Conservation (phyloP, 179 eudicot species). For the Drosera spatulata region DNA sequence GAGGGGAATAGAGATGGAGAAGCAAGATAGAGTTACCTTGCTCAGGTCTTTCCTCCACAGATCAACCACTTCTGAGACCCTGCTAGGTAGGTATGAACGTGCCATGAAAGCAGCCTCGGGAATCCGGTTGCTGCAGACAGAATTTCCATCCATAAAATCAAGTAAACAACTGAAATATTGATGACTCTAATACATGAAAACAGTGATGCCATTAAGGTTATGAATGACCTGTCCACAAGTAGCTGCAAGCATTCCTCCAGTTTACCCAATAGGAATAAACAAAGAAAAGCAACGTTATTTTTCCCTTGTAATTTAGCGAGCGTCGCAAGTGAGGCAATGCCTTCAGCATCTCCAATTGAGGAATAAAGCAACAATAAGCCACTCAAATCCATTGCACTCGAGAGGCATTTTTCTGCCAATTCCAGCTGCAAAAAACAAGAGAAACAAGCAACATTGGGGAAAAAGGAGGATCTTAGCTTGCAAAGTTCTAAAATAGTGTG, state of each 20-base stretch:
- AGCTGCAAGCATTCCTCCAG: conserved; percentile 92
- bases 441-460: background rate
- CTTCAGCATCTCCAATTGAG: conserved; percentile 95
- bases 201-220: background rate
- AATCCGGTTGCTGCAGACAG: too few species aligned
- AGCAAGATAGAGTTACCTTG: too few species aligned
- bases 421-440: conserved; percentile 40
- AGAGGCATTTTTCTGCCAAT: conserved; percentile 88
- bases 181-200: background rate
- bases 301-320: conserved; percentile 81
- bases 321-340: conserved; percentile 64
- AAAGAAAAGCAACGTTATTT: conserved; percentile 92
- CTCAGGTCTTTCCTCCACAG: too few species aligned
- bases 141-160: too few species aligned
- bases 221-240: conserved; percentile 70
- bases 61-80: too few species aligned
- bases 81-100: too few species aligned
- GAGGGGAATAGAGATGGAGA: too few species aligned
- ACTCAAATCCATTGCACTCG: conserved; percentile 88
- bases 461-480: background rate
- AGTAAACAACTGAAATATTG: too few species aligned
- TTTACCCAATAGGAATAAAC: conserved; percentile 86
- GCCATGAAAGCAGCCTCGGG: too few species aligned
- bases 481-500: background rate
- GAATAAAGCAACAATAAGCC: conserved; percentile 93